These are phyloP conservation scores for Nitzschia palea DNA, from an alignment of 108 stramenopile species.

Conservation along the genomic window DNA sequence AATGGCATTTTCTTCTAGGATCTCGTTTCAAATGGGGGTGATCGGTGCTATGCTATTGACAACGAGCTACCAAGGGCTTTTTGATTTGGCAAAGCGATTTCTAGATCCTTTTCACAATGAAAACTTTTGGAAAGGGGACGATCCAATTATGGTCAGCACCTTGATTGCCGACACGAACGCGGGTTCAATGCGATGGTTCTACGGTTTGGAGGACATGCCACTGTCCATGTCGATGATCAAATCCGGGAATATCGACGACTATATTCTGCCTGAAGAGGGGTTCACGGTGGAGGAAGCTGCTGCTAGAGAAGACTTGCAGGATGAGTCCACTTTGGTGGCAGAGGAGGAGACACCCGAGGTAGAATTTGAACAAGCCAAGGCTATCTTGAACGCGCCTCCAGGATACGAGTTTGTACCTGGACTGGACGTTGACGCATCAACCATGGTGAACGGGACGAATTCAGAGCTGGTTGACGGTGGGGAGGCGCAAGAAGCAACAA, in stretches of 20 bases:
- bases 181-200: conserved; percentile 33
- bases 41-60: conserved; percentile 7
- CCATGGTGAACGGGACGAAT: background rate
- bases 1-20: conserved; percentile 28
- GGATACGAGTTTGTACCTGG: conserved; percentile 19
- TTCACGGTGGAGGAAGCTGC: conserved; percentile 19
- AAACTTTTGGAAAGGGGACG: conserved; percentile 37
- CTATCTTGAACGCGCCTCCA: conserved; percentile 31
- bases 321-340: background rate
- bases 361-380: conserved; percentile 14
- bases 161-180: conserved; percentile 38
- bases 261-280: conserved; percentile 17
- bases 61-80: conserved; percentile 40
- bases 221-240: conserved; percentile 1
- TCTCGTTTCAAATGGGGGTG: conserved; percentile 5
- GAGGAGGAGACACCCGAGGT: background rate
- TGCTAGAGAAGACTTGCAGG: background rate
- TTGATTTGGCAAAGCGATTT: conserved; percentile 53
- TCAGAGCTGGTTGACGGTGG: background rate
- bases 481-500: background rate
- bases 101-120: conserved; percentile 53
- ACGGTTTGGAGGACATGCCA: conserved; percentile 28
- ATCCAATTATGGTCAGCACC: conserved; percentile 27
- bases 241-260: conserved; percentile 14
- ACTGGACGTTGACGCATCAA: background rate